A percentile compares a stretch with the other conserved stretches of the same genome.
Conservation (phyloP, 148 eudicot genomes). For the Chenopodium formosanum region DNA sequence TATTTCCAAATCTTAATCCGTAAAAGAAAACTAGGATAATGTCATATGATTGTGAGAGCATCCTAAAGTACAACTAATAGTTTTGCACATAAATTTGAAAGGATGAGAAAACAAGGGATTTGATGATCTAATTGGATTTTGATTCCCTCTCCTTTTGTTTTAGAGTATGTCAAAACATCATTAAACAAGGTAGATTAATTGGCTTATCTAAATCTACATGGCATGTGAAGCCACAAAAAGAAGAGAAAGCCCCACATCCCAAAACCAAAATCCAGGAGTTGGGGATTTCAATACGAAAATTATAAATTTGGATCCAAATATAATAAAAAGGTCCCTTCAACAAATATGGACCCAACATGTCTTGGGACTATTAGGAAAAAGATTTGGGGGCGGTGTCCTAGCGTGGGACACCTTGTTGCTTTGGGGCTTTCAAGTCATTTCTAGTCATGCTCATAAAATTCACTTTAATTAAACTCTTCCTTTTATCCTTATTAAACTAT, state of each 20-base stretch:
- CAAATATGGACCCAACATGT: conserved; percentile 29
- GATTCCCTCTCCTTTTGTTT: not conserved
- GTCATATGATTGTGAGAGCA: no score
- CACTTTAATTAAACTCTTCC: conserved; percentile 9
- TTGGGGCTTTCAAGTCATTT: conserved; percentile 20
- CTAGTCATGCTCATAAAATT: conserved; percentile 16
- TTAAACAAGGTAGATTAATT: not conserved
- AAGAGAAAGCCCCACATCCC: conserved; percentile 10
- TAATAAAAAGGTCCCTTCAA: conserved; percentile 12
- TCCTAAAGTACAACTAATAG: no score
- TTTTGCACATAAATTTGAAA: not conserved
- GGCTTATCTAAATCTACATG: conserved; percentile 3
- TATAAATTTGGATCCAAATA: conserved; percentile 6
- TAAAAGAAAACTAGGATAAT: no score
- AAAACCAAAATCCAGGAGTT: conserved; percentile 24
- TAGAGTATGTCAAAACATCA: not conserved
- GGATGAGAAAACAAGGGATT: not conserved
- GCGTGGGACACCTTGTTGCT: conserved; percentile 31
- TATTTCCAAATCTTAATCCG: no score
- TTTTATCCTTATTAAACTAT: not conserved
- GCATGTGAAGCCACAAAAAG: conserved; percentile 21
- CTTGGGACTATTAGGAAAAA: conserved; percentile 38
- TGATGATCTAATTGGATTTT: conserved; percentile 7
- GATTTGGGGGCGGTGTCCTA: conserved; percentile 40
- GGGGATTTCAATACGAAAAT: conserved; percentile 15